Evolutionary conservation across 2,329 filamentous ascomycete genomes (phyloP), one percentile per base, ranked within the genome.

Genomic region (Pleomassaria siparia): DNA sequence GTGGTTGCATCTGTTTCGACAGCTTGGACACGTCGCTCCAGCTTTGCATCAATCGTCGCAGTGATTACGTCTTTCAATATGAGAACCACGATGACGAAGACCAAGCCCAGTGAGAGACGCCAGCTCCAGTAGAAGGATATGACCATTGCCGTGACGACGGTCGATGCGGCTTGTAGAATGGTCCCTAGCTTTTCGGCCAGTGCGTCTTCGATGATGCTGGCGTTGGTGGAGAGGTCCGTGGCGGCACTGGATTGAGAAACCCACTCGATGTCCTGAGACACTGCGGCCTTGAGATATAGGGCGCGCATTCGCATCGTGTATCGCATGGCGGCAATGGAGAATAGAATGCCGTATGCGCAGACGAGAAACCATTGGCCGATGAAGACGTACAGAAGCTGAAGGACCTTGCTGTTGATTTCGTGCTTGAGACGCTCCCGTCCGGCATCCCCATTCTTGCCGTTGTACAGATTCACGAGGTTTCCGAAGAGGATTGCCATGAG

Each of bases 91-190:
- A 88, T 69, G 43, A 96, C 83, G 3, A 87, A 88, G 1, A 88
- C 91, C 21, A 82, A 45, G 58, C 96, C 95, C 40, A 95, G 75
- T 0, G 91, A 92, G 56, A 96, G 75, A 71, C 91, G 95, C 88
- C 91, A 95, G 71, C 86, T 94, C 65, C 87, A 88, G 71, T 91
- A 73, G 68, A 95, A 96, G 4, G 87, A 89, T 58, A 96, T 94
- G 48, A 96, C 75, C 58, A 96, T 96, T 15, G 91, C 90, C 0
- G 90, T 85, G 4, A 51, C 15, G 13, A 53, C 28, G 40, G 45
- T 51, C 6, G 50, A 50, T 2, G 42, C 9, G 11, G 30, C 48
- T 32, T 53, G 50, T 24, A 44, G 45, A 11, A 50, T 22, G 16
- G 45, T 46, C 12, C 44, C 47, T 25, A 50, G 16, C 22, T 53